Evolutionary conservation across 768 basidiomycete species (phyloP).

Genomic region (Sporobolomyces roseus): DNA sequence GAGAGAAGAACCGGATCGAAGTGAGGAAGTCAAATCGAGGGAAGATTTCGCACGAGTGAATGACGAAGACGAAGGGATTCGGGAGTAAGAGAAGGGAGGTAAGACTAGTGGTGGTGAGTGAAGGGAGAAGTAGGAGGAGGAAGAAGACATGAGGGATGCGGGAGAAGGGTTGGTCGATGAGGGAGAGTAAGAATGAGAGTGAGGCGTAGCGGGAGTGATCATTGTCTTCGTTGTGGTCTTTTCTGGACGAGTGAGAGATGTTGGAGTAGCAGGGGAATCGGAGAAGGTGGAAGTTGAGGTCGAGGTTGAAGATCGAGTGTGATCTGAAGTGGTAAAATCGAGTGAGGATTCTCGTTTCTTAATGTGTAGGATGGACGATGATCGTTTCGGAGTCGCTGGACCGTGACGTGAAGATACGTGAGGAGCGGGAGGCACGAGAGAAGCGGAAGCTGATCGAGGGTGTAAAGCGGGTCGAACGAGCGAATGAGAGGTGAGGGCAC

Average conservation of each 20-base stretch:
- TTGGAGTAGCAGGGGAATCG: slow-evolving; percentile 1
- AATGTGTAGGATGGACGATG: slow-evolving; percentile 8
- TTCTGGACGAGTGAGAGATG: not conserved
- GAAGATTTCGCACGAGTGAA: slow-evolving; percentile 6
- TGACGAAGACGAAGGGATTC: not conserved
- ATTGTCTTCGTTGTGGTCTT: not conserved
- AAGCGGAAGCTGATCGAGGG: slow-evolving; percentile 1
- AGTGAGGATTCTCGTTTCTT: not conserved
- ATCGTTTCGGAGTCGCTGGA: not conserved
- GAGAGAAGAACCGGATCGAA: not conserved
- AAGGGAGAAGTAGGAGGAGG: slow-evolving; percentile 11
- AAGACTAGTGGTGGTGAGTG: not conserved
- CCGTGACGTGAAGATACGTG: not conserved
- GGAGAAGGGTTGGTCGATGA: not conserved
- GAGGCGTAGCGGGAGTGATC: slow-evolving; percentile 14
- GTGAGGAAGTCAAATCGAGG: slow-evolving; percentile 1
- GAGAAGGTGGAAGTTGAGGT: not conserved
- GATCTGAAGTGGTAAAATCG: not conserved
- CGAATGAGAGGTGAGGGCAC: not conserved
- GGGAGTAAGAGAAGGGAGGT: not conserved
- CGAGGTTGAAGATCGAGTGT: not conserved
- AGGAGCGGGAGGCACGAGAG: not conserved
- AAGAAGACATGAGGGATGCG: slow-evolving; percentile 7
- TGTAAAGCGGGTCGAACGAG: not conserved
- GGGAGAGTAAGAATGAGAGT: not conserved